These are phyloP conservation scores for Trypanosoma avium DNA, from an alignment of 208 protist species.

Conservation along the genomic window DNA sequence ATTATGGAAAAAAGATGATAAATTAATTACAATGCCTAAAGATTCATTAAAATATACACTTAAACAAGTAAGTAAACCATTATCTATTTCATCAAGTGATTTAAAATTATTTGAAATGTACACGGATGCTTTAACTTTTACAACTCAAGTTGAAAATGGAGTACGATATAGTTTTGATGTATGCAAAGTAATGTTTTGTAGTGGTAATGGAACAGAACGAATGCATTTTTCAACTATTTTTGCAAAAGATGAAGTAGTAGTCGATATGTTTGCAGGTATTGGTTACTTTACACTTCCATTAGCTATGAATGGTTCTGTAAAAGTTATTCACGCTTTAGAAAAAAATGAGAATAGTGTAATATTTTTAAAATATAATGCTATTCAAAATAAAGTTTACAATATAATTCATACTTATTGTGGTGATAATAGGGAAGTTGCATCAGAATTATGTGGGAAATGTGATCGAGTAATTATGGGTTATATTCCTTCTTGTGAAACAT, in stretches of 20 bases:
- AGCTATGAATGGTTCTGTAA: constrained; percentile 62
- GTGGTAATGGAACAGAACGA: constrained; percentile 91
- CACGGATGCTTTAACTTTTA: constrained; percentile 59
- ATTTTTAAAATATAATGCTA: constrained; percentile 76
- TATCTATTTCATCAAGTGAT: constrained; percentile 5
- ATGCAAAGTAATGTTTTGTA: constrained; percentile 88
- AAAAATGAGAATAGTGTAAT: constrained; percentile 85
- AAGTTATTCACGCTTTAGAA: constrained; percentile 76
- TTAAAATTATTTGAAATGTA: constrained; percentile 15
- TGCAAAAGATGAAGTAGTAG: constrained; percentile 75
- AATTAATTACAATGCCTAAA: constrained; percentile 14
- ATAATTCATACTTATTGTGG: constrained; percentile 70
- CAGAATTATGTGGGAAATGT: constrained; percentile 70
- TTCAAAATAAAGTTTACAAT: constrained; percentile 77
- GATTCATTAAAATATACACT: constrained; percentile 14
- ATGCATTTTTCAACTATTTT: constrained; percentile 80
- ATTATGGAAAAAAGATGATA: constrained; percentile 26
- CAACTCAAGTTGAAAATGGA: constrained; percentile 88
- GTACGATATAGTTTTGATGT: constrained; percentile 90
- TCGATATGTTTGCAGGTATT: constrained; percentile 94
- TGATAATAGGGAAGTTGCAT: constrained; percentile 79
- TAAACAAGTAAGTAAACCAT: background rate
- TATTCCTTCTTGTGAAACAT: constrained; percentile 76
- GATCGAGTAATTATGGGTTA: constrained; percentile 93
- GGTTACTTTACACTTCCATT: constrained; percentile 92